A percentile compares a stretch with the other conserved stretches of the same genome.
These are phyloP conservation scores for Hapsidospora chrysogenum DNA, from an alignment of 495 filamentous ascomycete species.

Conservation along the genomic window DNA sequence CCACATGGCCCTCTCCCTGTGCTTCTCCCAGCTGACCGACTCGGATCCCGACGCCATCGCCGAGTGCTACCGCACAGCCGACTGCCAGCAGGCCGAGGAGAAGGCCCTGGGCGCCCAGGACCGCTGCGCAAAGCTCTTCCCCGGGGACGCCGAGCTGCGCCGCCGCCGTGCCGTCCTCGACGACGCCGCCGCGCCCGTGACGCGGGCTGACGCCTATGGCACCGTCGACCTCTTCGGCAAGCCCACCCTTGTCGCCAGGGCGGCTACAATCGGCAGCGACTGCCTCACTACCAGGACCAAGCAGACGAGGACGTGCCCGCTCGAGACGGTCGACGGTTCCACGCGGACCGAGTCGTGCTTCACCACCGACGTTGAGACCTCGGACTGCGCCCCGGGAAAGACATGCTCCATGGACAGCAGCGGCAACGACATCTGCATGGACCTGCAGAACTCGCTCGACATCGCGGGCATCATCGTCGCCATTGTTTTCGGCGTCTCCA, in stretches of 20 bases:
- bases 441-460: constrained; percentile 15
- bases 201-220: neutral
- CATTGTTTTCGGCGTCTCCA: constrained; percentile 18
- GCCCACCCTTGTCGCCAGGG: too few relatives aligned
- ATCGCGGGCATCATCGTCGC: constrained; percentile 22
- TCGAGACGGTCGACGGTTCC: constrained; percentile 14
- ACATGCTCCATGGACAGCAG: constrained; percentile 21
- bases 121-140: constrained; percentile 11
- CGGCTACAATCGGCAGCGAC: too few relatives aligned
- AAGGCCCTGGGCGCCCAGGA: constrained; percentile 15
- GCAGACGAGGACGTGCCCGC: constrained; percentile 17
- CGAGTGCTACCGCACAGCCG: constrained; percentile 18
- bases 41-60: constrained; percentile 9
- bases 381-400: constrained; percentile 24
- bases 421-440: constrained; percentile 25
- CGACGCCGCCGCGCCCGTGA: constrained; percentile 3
- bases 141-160: constrained; percentile 12
- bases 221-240: too few relatives aligned
- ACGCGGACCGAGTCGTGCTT: constrained; percentile 18
- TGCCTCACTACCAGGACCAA: constrained; percentile 21
- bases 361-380: constrained; percentile 11
- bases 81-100: constrained; percentile 21
- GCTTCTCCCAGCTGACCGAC: constrained; percentile 16
- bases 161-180: constrained; percentile 9
- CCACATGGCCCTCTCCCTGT: constrained; percentile 14